phyloP scores from a whole-genome alignment of 768 basidiomycete species.

The Suillus alpinus region DNA sequence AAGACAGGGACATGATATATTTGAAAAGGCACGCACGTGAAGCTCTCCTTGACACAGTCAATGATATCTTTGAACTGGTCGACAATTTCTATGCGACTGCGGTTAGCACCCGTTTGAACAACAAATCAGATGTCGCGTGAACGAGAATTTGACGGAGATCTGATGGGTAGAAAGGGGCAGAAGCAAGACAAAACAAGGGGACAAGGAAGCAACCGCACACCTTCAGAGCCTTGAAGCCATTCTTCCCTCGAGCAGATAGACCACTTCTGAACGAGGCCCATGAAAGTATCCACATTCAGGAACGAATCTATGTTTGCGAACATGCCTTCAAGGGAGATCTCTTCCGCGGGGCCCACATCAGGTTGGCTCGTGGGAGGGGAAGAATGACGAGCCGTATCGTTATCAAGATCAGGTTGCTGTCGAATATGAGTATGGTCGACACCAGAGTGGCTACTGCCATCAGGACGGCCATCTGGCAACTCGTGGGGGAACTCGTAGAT shows the following conservation, averaged over 20 bases:
- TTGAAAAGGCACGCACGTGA: conserved; percentile 20
- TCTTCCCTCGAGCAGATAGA: conserved; percentile 27
- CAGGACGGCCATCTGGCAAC: not conserved
- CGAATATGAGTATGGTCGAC: not conserved
- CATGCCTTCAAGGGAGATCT: conserved; percentile 13
- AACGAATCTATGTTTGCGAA: conserved; percentile 19
- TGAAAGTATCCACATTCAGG: conserved; percentile 21
- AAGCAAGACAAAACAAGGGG: not conserved
- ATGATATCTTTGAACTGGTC: conserved; percentile 5
- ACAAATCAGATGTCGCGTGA: conserved; percentile 17
- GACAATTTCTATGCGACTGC: conserved; percentile 1
- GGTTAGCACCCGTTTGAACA: not conserved
- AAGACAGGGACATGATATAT: not conserved
- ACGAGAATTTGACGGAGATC: conserved; percentile 15
- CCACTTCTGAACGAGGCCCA: conserved; percentile 25
- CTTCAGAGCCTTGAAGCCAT: conserved; percentile 29
- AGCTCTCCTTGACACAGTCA: conserved; percentile 24
- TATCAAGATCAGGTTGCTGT: not conserved
- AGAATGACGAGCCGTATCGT: not conserved
- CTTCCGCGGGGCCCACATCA: not conserved
- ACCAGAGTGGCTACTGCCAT: not conserved
- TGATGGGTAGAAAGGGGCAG: conserved; percentile 17
- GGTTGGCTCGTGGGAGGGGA: not conserved
- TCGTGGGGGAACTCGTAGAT: not conserved
- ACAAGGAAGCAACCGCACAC: conserved; percentile 12